Evolutionary conservation across 2,329 filamentous ascomycete genomes (phyloP).

Genomic region (Coniochaeta sp.): DNA sequence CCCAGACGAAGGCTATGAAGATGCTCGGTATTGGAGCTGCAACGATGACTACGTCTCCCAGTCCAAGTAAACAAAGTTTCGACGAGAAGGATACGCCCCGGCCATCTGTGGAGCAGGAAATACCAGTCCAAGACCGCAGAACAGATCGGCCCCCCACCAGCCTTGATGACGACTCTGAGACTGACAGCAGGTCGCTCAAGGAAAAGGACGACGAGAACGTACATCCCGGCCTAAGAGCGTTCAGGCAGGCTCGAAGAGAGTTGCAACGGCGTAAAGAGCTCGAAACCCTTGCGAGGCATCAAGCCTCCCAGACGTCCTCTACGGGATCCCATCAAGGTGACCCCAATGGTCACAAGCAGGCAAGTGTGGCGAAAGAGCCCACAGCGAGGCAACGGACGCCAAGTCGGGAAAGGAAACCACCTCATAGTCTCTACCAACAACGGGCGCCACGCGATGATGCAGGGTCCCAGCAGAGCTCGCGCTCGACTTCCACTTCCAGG

Average conservation of each 20-base stretch:
- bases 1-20: slow-evolving; percentile 50
- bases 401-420: slow-evolving; percentile 36
- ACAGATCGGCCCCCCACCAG: slow-evolving; percentile 1
- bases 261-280: slow-evolving; percentile 48
- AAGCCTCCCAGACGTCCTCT: slow-evolving; percentile 15
- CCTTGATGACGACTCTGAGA: slow-evolving; percentile 9
- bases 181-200: slow-evolving; percentile 7
- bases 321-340: slow-evolving; percentile 8
- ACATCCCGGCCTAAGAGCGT: slow-evolving; percentile 47
- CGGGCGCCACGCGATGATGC: slow-evolving; percentile 37
- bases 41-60: slow-evolving; percentile 31
- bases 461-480: slow-evolving; percentile 16
- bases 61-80: slow-evolving; percentile 28
- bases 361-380: not conserved
- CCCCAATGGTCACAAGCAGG: not conserved
- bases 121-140: slow-evolving; percentile 3
- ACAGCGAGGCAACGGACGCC: slow-evolving; percentile 23
- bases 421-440: slow-evolving; percentile 36
- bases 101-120: slow-evolving; percentile 17
- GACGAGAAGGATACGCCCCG: slow-evolving; percentile 22
- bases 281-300: slow-evolving; percentile 37
- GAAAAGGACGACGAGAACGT: slow-evolving; percentile 31
- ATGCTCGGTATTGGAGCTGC: slow-evolving; percentile 48
- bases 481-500: slow-evolving; percentile 18
- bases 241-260: slow-evolving; percentile 50